These are phyloP conservation scores for Leccinellum albellum DNA, from an alignment of 768 basidiomycete species.

Conservation along the genomic window DNA sequence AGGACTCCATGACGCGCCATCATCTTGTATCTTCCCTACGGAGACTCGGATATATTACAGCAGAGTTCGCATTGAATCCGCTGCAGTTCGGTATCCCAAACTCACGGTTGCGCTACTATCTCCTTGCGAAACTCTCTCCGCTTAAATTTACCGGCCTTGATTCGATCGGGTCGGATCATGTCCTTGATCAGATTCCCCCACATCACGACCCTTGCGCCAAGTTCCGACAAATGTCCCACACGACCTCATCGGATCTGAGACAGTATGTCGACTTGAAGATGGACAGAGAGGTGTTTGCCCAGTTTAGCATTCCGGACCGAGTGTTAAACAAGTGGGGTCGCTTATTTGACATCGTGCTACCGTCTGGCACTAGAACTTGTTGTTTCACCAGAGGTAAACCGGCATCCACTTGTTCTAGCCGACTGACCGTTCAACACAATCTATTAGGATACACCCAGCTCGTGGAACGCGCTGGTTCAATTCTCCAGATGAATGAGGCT, in stretches of 20 bases:
- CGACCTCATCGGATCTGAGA: conserved; percentile 4
- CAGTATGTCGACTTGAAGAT: conserved; percentile 10
- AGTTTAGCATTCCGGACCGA: conserved; percentile 51
- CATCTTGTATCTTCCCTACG: conserved; percentile 51
- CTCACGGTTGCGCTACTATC: conserved; percentile 76
- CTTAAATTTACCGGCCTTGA: conserved; percentile 33
- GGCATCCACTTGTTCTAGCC: not conserved
- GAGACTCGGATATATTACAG: conserved; percentile 50
- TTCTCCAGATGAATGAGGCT: conserved; percentile 65
- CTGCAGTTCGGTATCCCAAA: conserved; percentile 80
- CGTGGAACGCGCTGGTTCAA: conserved; percentile 74
- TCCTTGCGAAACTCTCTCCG: conserved; percentile 57
- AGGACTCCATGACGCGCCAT: conserved; percentile 65
- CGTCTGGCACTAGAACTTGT: conserved; percentile 59
- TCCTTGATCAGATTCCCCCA: conserved; percentile 56
- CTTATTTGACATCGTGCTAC: conserved; percentile 74
- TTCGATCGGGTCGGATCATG: conserved; percentile 11
- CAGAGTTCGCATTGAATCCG: conserved; percentile 69
- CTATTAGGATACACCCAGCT: conserved; percentile 68
- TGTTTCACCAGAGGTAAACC: conserved; percentile 74
- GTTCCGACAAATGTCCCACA: not conserved
- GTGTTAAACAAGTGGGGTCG: conserved; percentile 72
- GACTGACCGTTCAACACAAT: not conserved
- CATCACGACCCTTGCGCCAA: conserved; percentile 31
- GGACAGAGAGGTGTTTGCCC: conserved; percentile 16